These are phyloP conservation scores for Boletus semigastroideus DNA, from an alignment of 1,284 basidiomycete species.

Conservation along the genomic window DNA sequence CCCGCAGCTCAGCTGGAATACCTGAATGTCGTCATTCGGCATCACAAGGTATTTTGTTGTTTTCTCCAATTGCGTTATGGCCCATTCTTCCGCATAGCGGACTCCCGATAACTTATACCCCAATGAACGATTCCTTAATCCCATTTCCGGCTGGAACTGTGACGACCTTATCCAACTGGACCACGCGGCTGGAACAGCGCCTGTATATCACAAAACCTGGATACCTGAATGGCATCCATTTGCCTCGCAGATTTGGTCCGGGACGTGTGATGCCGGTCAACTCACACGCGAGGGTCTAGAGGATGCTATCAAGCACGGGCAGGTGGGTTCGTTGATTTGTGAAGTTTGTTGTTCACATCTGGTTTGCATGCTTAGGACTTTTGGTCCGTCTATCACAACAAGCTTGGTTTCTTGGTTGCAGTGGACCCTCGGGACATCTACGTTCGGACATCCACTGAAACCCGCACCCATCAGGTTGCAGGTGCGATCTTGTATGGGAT, in stretches of 20 bases:
- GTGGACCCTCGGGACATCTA: conserved; percentile 44
- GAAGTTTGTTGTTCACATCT: neutral
- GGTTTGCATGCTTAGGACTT: conserved; percentile 41
- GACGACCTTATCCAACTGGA: conserved; percentile 37
- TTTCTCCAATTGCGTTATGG: neutral
- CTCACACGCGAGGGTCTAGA: conserved; percentile 49
- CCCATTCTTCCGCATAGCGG: conserved; percentile 12
- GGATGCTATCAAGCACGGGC: conserved; percentile 49
- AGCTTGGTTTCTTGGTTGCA: conserved; percentile 41
- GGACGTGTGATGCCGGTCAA: conserved; percentile 54
- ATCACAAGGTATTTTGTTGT: conserved; percentile 41
- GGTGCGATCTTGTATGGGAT: conserved; percentile 51
- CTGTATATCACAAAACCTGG: conserved; percentile 41
- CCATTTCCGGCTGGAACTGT: conserved; percentile 43
- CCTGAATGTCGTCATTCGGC: conserved; percentile 45
- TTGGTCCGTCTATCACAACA: conserved; percentile 47
- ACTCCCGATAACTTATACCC: conserved; percentile 43
- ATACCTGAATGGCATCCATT: conserved; percentile 48
- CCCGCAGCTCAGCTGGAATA: conserved; percentile 36
- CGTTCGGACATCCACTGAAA: conserved; percentile 46
- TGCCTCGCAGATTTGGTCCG: conserved; percentile 50
- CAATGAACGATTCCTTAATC: conserved; percentile 44
- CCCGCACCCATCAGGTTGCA: conserved; percentile 51
- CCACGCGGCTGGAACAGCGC: conserved; percentile 36
- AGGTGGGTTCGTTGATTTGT: conserved; percentile 29